Percentiles rank a stretch among this genome's conserved stretches.
Evolutionary conservation across 176 grass and related monocot species (phyloP).

Genomic region (Carex littledalei): DNA sequence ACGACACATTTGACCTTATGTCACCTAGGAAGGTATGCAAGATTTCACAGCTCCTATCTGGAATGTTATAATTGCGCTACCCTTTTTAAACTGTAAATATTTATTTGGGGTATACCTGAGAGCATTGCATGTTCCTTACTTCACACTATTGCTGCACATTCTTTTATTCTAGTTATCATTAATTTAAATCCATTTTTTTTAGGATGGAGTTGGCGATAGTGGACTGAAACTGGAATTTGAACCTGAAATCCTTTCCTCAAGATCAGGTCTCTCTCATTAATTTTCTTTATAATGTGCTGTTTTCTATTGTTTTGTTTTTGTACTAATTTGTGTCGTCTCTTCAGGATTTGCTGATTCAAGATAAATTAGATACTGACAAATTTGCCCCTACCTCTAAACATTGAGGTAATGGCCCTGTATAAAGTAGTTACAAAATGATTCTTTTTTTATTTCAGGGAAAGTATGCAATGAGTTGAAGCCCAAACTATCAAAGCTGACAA

Average conservation of each 20-base stretch:
- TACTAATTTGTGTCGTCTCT: background rate
- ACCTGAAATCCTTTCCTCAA: conserved; percentile 8
- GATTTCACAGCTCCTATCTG: background rate
- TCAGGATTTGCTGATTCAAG: background rate
- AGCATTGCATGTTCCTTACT: background rate
- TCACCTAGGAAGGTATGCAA: conserved; percentile 14
- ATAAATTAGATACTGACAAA: background rate
- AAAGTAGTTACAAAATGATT: background rate
- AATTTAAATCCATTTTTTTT: conserved; percentile 7
- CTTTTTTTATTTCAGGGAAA: background rate
- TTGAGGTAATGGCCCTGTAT: background rate
- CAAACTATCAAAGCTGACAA: background rate
- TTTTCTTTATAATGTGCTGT: background rate
- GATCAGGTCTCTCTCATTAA: conserved; percentile 1
- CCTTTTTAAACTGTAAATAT: background rate
- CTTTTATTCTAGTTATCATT: background rate
- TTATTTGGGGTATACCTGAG: background rate
- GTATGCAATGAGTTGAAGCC: background rate
- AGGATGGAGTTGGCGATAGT: conserved; percentile 21
- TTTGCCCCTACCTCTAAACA: background rate
- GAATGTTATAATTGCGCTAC: too few relatives aligned
- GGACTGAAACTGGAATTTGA: conserved; percentile 19
- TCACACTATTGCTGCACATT: background rate
- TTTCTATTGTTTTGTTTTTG: background rate
- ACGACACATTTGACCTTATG: conserved; percentile 10